A percentile compares a stretch with the other conserved stretches of the same genome.
Conservation (phyloP, 2,329 filamentous ascomycete genomes). For the Fusarium brachygibbosum region DNA sequence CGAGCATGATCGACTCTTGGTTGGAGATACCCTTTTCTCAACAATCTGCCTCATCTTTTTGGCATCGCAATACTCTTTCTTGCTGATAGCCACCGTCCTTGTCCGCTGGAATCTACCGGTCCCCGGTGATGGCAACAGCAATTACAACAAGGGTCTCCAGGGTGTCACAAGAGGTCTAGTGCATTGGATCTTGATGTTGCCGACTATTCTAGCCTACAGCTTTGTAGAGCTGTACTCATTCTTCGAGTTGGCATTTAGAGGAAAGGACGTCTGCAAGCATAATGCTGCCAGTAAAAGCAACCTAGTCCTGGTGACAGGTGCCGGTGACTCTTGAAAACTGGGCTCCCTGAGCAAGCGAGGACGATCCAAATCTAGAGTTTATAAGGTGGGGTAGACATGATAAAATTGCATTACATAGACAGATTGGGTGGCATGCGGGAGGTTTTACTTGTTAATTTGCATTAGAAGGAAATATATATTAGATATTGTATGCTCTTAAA, state of each 20-base stretch:
- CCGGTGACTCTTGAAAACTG: not conserved
- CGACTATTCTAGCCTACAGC: conserved; percentile 36
- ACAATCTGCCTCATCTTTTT: conserved; percentile 29
- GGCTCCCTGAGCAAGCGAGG: no score
- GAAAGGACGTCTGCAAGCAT: conserved; percentile 34
- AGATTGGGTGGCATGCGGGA: accelerated
- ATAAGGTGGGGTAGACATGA: not conserved
- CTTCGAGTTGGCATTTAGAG: conserved; percentile 34
- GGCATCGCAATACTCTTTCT: conserved; percentile 25
- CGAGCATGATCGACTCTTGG: conserved; percentile 19
- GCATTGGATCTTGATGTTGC: conserved; percentile 36
- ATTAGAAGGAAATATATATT: not conserved
- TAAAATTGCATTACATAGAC: accelerated
- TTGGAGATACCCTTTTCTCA: conserved; percentile 16
- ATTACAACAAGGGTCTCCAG: conserved; percentile 15
- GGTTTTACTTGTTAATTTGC: not conserved
- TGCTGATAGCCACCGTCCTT: conserved; percentile 19
- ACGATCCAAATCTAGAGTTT: accelerated
- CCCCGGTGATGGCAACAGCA: not conserved
- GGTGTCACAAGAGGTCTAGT: conserved; percentile 22
- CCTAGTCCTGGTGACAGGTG: conserved; percentile 2
- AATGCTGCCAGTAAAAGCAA: conserved; percentile 34
- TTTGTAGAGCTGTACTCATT: conserved; percentile 38
- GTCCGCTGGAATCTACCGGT: conserved; percentile 29
- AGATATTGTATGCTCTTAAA: not conserved